These are phyloP conservation scores for Phaeosphaeria sp. DNA, from an alignment of 2,329 filamentous ascomycete genomes.

Conservation along the genomic window DNA sequence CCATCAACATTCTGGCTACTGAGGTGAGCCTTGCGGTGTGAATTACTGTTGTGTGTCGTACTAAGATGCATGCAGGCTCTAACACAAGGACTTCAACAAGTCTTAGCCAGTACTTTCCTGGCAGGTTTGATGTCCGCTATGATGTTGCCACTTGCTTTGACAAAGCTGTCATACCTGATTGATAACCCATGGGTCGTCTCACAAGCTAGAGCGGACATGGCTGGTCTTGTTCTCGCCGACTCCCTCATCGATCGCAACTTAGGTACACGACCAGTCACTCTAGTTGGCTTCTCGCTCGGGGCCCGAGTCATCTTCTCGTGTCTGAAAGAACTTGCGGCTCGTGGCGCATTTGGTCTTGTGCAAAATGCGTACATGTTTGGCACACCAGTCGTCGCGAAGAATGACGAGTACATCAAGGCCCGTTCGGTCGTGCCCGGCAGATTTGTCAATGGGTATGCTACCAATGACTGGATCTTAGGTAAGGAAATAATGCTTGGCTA, in stretches of 20 bases:
- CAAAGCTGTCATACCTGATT: slow-evolving; percentile 93
- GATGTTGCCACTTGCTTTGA: slow-evolving; percentile 88
- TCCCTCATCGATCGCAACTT: slow-evolving; percentile 91
- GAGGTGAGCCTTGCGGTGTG: slow-evolving; percentile 66
- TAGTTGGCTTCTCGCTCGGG: slow-evolving; percentile 93
- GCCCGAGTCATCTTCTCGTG: slow-evolving; percentile 92
- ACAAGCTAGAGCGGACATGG: slow-evolving; percentile 83
- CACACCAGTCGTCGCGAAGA: slow-evolving; percentile 87
- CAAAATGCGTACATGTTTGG: slow-evolving; percentile 97
- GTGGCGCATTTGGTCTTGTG: slow-evolving; percentile 83
- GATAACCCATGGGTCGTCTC: slow-evolving; percentile 99
- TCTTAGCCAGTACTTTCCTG: slow-evolving; percentile 87
- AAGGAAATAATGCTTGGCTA: slow-evolving; percentile 10
- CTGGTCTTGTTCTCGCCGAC: slow-evolving; percentile 91
- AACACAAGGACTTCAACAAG: slow-evolving; percentile 94
- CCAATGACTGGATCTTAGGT: slow-evolving; percentile 95
- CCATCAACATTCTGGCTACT: slow-evolving; percentile 96
- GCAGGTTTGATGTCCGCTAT: slow-evolving; percentile 90
- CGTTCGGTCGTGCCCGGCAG: slow-evolving; percentile 87
- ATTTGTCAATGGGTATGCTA: slow-evolving; percentile 93
- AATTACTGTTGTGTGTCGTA: slow-evolving; percentile 30
- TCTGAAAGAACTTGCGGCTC: slow-evolving; percentile 81
- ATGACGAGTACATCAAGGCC: slow-evolving; percentile 83
- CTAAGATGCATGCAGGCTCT: slow-evolving; percentile 70
- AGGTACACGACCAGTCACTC: slow-evolving; percentile 86